These are phyloP conservation scores for Boletus rubroflammeus DNA, from an alignment of 768 basidiomycete genomes.

Conservation along the genomic window DNA sequence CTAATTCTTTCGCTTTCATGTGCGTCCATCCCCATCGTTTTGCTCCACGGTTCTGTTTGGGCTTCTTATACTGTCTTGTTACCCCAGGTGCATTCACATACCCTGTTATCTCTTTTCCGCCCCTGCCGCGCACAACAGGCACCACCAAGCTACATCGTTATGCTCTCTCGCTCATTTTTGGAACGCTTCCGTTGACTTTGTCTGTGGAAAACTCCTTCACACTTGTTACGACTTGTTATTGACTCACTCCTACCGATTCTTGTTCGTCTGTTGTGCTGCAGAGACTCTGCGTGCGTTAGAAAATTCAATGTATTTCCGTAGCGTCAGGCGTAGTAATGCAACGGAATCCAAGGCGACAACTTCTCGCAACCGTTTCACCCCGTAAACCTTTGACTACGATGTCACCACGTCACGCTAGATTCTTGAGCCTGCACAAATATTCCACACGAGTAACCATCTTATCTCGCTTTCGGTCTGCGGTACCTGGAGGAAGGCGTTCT, in stretches of 20 bases:
- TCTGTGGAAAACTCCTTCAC: slow-evolving; percentile 8
- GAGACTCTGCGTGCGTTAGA: slow-evolving; percentile 7
- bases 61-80: slow-evolving; percentile 17
- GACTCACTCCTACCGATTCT: slow-evolving; percentile 9
- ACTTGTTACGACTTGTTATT: slow-evolving; percentile 25
- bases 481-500: not conserved
- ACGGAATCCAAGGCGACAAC: not conserved
- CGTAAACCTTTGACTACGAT: too few species aligned
- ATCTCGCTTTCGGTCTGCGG: not conserved
- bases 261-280: slow-evolving; percentile 14
- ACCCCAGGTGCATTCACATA: slow-evolving; percentile 24
- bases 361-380: not conserved
- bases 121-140: slow-evolving; percentile 19
- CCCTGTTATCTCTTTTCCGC: slow-evolving; percentile 13
- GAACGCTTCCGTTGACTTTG: slow-evolving; percentile 11
- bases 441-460: not conserved
- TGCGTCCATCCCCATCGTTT: slow-evolving; percentile 19
- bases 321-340: slow-evolving; percentile 3
- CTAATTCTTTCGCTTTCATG: slow-evolving; percentile 25
- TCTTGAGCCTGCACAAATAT: not conserved
- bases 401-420: not conserved
- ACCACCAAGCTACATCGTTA: slow-evolving; percentile 23
- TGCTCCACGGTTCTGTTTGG: slow-evolving; percentile 14
- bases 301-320: slow-evolving; percentile 22
- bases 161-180: slow-evolving; percentile 26